Conservation (phyloP, 1,139 yeast species). For the Candida glucosophila region DNA sequence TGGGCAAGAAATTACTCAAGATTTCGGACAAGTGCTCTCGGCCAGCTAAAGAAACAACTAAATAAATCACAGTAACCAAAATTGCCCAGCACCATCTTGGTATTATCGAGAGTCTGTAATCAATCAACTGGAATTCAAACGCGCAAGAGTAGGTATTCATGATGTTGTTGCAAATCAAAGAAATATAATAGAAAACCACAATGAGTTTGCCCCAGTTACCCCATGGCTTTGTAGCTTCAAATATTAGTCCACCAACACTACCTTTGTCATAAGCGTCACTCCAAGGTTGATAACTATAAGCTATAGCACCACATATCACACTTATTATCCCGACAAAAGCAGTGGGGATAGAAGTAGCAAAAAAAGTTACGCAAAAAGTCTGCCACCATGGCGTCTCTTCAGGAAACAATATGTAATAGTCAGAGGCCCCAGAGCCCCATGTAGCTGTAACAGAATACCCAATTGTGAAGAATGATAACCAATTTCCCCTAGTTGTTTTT, state of each 20-base stretch:
- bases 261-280: conserved; percentile 41
- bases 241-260: conserved; percentile 76
- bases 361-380: conserved; percentile 54
- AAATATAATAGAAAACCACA: conserved; percentile 57
- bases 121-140: conserved; percentile 67
- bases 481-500: conserved; percentile 45
- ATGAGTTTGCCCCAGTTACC: conserved; percentile 73
- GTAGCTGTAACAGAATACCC: conserved; percentile 78
- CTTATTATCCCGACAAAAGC: conserved; percentile 73
- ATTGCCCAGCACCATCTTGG: conserved; percentile 81
- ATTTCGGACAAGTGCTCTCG: conserved; percentile 67
- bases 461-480: conserved; percentile 67
- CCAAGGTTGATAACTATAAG: conserved; percentile 57
- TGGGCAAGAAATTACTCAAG: conserved; percentile 81
- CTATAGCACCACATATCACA: conserved; percentile 61
- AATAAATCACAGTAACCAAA: conserved; percentile 52
- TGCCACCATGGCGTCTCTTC: conserved; percentile 55
- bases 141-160: conserved; percentile 82
- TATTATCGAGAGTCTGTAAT: conserved; percentile 48
- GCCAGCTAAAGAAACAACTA: conserved; percentile 71
- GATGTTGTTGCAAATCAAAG: conserved; percentile 73
- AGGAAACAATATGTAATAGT: conserved; percentile 77
- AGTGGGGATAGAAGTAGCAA: conserved; percentile 67
- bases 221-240: conserved; percentile 67
- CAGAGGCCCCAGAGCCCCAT: conserved; percentile 86